Evolutionary conservation across 768 basidiomycete species (phyloP).

Genomic region (Boletus tomentosulus): DNA sequence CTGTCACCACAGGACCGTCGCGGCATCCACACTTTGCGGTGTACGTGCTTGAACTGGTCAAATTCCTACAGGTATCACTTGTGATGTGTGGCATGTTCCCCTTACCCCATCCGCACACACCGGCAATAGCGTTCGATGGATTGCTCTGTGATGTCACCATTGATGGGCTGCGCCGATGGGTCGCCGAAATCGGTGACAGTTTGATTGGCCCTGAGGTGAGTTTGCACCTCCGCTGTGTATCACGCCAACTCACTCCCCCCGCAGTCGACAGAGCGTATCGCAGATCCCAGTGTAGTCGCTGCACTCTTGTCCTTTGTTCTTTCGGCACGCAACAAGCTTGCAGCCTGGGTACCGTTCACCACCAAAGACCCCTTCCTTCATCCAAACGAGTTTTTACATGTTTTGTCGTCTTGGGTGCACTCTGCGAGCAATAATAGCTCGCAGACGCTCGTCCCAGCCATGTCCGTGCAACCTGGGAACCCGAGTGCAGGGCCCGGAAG

Average conservation of each 20-base stretch:
- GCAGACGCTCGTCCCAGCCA: conserved; percentile 28
- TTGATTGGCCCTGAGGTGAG: conserved; percentile 58
- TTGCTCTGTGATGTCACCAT: conserved; percentile 76
- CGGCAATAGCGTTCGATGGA: conserved; percentile 45
- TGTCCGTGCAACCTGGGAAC: conserved; percentile 15
- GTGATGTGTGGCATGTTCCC: conserved; percentile 67
- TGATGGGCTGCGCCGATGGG: conserved; percentile 68
- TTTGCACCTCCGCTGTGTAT: not conserved
- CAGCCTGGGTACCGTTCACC: conserved; percentile 43
- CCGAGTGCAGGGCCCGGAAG: conserved; percentile 10
- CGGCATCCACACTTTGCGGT: conserved; percentile 48
- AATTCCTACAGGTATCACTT: conserved; percentile 67
- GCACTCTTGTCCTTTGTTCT: conserved; percentile 68
- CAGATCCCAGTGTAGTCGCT: conserved; percentile 68
- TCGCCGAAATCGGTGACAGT: conserved; percentile 57
- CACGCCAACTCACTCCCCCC: not conserved
- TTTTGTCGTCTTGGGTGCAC: conserved; percentile 36
- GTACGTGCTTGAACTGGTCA: conserved; percentile 73
- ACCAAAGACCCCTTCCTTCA: conserved; percentile 81
- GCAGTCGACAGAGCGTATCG: conserved; percentile 67
- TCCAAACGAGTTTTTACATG: conserved; percentile 52
- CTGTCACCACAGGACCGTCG: conserved; percentile 6
- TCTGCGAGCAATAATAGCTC: conserved; percentile 13
- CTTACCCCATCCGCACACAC: conserved; percentile 14
- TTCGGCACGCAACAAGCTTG: conserved; percentile 64